Percentiles rank a stretch among this genome's conserved stretches.
Evolutionary conservation across 2,329 filamentous ascomycete genomes (phyloP).

Genomic region (Ceratocystis diversiconidia): DNA sequence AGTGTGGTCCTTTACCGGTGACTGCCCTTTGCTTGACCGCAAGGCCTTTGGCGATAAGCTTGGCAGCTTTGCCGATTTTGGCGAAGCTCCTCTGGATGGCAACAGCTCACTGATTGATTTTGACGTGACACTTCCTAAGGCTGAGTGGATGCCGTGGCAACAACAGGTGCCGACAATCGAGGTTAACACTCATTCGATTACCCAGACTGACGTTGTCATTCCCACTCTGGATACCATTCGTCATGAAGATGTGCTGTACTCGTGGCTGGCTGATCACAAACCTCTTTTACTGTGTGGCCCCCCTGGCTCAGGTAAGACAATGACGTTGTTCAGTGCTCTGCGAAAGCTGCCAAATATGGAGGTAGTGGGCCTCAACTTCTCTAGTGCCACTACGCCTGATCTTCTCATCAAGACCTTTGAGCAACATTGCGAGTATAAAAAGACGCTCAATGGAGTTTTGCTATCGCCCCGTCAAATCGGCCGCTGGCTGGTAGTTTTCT

Average conservation of each 20-base stretch:
- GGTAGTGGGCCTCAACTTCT: slow-evolving; percentile 97
- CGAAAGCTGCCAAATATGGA: slow-evolving; percentile 98
- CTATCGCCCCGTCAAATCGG: slow-evolving; percentile 94
- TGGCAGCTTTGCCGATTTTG: slow-evolving; percentile 68
- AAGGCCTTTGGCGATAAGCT: slow-evolving; percentile 81
- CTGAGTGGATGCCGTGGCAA: slow-evolving; percentile 88
- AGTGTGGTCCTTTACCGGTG: slow-evolving; percentile 91
- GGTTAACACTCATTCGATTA: slow-evolving; percentile 96
- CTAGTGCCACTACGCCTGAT: slow-evolving; percentile 93
- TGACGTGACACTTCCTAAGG: slow-evolving; percentile 73
- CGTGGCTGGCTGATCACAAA: slow-evolving; percentile 98
- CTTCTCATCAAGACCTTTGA: slow-evolving; percentile 98
- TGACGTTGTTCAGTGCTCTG: slow-evolving; percentile 96
- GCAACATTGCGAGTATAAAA: slow-evolving; percentile 99
- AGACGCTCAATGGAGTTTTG: slow-evolving; percentile 90
- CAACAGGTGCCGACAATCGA: slow-evolving; percentile 87
- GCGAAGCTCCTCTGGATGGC: slow-evolving; percentile 65
- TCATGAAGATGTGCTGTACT: slow-evolving; percentile 98
- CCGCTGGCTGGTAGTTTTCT: slow-evolving; percentile 96
- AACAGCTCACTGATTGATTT: slow-evolving; percentile 86
- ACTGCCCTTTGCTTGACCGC: slow-evolving; percentile 77
- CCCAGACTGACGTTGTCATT: slow-evolving; percentile 95
- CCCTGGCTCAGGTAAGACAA: slow-evolving; percentile 97
- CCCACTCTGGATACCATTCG: slow-evolving; percentile 93
- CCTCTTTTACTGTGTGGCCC: slow-evolving; percentile 91